Evolutionary conservation across 2,329 filamentous ascomycete genomes (phyloP).

Genomic region (Aureobasidium sp.): DNA sequence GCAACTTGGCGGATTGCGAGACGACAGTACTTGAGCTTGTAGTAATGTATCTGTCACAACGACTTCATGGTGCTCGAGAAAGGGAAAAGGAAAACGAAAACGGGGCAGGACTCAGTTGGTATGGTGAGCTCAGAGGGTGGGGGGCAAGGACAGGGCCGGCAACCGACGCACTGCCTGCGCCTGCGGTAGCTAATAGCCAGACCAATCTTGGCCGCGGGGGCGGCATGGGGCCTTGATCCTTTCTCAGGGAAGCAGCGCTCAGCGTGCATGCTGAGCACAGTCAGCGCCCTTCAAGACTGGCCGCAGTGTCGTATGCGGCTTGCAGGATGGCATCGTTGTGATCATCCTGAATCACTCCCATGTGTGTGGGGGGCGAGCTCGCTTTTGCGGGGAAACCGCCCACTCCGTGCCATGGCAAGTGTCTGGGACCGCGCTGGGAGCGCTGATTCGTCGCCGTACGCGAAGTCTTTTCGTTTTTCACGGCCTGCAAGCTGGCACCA

Average conservation of each 20-base stretch:
- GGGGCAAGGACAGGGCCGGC: neutral
- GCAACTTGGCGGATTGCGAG: slow-evolving; percentile 1
- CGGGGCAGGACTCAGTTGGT: slow-evolving; percentile 2
- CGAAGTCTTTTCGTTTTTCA: neutral
- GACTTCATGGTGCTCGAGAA: neutral
- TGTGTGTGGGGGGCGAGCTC: neutral
- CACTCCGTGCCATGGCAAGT: neutral
- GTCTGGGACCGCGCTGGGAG: neutral
- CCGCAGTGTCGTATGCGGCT: slow-evolving; percentile 14
- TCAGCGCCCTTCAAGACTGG: slow-evolving; percentile 10
- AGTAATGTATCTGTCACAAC: slow-evolving; percentile 1
- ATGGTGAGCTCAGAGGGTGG: slow-evolving; percentile 10
- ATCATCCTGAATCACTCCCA: slow-evolving; percentile 1
- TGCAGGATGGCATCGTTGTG: slow-evolving; percentile 7
- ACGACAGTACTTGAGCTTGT: slow-evolving; percentile 2
- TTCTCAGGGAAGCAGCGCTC: neutral
- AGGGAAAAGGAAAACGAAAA: slow-evolving; percentile 9
- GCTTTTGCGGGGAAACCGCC: slow-evolving; percentile 10
- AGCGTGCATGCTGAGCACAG: slow-evolving; percentile 12
- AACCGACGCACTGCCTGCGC: neutral
- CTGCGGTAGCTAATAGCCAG: neutral
- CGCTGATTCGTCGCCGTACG: neutral
- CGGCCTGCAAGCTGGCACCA: neutral
- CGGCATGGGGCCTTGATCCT: neutral
- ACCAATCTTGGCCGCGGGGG: slow-evolving; percentile 5